Evolutionary conservation across 2,329 filamentous ascomycete genomes (phyloP).

Genomic region (Aspergillus awamori): DNA sequence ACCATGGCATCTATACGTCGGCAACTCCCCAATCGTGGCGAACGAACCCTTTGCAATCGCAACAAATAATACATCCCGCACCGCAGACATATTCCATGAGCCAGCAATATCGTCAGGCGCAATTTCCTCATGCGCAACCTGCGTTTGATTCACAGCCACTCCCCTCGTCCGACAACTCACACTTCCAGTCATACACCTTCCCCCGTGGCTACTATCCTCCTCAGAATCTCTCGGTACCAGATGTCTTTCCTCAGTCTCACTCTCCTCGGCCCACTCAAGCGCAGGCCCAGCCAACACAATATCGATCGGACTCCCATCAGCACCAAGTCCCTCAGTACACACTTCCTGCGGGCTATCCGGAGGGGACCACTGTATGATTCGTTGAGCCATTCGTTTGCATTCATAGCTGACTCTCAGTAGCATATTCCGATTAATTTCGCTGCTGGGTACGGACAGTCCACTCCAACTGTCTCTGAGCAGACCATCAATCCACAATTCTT

Average conservation of each 20-base stretch:
- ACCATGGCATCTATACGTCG: constrained; percentile 36
- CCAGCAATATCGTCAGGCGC: constrained; percentile 36
- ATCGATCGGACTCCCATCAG: constrained; percentile 22
- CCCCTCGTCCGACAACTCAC: constrained; percentile 31
- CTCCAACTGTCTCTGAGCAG: constrained; percentile 28
- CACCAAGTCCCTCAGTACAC: constrained; percentile 30
- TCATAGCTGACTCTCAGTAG: constrained; percentile 23
- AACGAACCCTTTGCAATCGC: constrained; percentile 34
- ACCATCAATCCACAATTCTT: constrained; percentile 48
- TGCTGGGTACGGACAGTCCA: constrained; percentile 32
- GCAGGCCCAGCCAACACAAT: constrained; percentile 26
- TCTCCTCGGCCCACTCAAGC: constrained; percentile 29
- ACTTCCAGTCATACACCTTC: constrained; percentile 39
- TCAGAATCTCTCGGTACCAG: constrained; percentile 31
- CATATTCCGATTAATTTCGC: constrained; percentile 34
- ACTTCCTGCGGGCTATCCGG: constrained; percentile 30
- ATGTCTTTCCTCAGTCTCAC: constrained; percentile 32
- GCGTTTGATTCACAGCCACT: constrained; percentile 34
- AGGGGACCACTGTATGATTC: constrained; percentile 29
- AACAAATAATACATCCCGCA: constrained; percentile 25
- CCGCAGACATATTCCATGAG: constrained; percentile 32
- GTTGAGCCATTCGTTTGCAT: neutral
- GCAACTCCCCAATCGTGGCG: constrained; percentile 38
- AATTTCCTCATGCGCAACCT: constrained; percentile 36
- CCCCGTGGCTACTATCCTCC: constrained; percentile 36